phyloP scores from a whole-genome alignment of 768 basidiomycete species.

The Kwoniella pini region DNA sequence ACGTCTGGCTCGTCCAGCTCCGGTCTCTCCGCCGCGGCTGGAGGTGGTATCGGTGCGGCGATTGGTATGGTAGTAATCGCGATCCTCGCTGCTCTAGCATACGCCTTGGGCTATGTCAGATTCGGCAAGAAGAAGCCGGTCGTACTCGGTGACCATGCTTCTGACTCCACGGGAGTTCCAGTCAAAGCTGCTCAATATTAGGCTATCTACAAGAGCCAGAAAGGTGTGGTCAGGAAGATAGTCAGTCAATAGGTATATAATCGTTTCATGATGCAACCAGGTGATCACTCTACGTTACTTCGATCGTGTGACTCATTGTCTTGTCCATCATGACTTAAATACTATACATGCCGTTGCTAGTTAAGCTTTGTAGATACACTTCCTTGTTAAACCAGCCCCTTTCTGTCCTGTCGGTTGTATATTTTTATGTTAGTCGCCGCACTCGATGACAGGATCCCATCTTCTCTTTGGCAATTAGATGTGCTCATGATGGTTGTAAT shows the following conservation, averaged over 20 bases:
- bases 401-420: too few relatives aligned
- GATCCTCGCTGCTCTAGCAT: background rate
- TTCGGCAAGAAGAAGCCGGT: conserved; percentile 16
- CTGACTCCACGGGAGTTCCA: conserved; percentile 10
- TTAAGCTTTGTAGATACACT: too few relatives aligned
- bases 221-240: background rate
- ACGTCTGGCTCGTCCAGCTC: background rate
- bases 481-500: conserved; percentile 5
- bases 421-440: too few relatives aligned
- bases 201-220: too few relatives aligned
- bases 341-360: too few relatives aligned
- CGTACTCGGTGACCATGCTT: conserved; percentile 11
- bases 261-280: too few relatives aligned
- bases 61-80: conserved; percentile 43
- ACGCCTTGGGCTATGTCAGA: conserved; percentile 2
- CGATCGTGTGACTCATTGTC: too few relatives aligned
- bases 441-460: too few relatives aligned
- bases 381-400: too few relatives aligned
- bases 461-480: background rate
- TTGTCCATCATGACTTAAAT: too few relatives aligned
- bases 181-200: conserved; percentile 9
- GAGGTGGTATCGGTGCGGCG: conserved; percentile 47
- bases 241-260: background rate
- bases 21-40: conserved; percentile 37
- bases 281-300: too few relatives aligned